A percentile compares a stretch with the other conserved stretches of the same genome.
Conservation (phyloP, 768 basidiomycete genomes). For the Dioszegia aurantiaca region DNA sequence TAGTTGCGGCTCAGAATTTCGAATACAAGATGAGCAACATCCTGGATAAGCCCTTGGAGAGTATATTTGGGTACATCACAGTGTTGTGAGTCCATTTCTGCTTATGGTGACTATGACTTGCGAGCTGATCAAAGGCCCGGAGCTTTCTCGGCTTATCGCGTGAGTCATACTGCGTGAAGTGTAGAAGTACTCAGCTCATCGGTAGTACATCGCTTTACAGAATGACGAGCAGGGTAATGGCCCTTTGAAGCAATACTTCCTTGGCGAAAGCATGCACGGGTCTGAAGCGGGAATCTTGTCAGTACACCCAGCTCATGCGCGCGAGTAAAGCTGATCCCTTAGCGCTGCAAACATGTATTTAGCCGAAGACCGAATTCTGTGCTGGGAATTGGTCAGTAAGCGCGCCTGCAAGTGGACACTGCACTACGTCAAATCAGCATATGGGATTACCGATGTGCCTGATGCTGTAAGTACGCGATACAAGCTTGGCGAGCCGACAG, state of each 20-base stretch:
- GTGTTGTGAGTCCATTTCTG: slow-evolving; percentile 60
- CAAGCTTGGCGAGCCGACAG: slow-evolving; percentile 41
- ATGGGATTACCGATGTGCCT: slow-evolving; percentile 88
- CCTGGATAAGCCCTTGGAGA: slow-evolving; percentile 75
- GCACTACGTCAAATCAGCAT: slow-evolving; percentile 94
- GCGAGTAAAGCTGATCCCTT: slow-evolving; percentile 20
- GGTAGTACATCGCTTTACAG: slow-evolving; percentile 72
- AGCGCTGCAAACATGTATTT: slow-evolving; percentile 60
- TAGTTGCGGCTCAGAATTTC: slow-evolving; percentile 91
- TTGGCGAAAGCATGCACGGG: slow-evolving; percentile 82
- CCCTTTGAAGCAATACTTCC: slow-evolving; percentile 90
- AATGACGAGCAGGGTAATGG: slow-evolving; percentile 80
- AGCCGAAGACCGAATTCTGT: slow-evolving; percentile 80
- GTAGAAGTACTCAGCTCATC: background rate
- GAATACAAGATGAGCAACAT: slow-evolving; percentile 87
- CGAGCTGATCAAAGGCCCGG: slow-evolving; percentile 59
- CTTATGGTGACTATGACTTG: background rate
- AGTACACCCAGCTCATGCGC: slow-evolving; percentile 28
- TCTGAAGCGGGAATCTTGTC: slow-evolving; percentile 52
- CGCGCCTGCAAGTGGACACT: slow-evolving; percentile 83
- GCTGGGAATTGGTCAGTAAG: slow-evolving; percentile 98
- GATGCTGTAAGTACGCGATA: slow-evolving; percentile 62
- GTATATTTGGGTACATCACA: slow-evolving; percentile 66
- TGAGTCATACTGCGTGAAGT: slow-evolving; percentile 43
- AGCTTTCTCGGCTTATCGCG: slow-evolving; percentile 83